Base-by-base conservation (phyloP, 1,139 yeast species). In the Blastobotrys raffinosifermentans region DNA sequence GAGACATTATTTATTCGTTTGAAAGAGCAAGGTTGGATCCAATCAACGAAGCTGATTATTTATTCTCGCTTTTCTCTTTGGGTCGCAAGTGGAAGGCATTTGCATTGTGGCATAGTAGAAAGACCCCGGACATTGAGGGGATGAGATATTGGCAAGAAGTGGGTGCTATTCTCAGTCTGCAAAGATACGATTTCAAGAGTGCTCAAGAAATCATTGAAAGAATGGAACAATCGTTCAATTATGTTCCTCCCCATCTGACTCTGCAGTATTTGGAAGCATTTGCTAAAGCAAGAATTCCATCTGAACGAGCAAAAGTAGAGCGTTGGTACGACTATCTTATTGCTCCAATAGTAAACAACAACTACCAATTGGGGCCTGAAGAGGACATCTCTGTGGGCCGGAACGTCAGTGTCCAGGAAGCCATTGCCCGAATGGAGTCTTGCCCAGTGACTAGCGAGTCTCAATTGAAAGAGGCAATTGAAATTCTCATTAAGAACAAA, bases 11-110 rank as follows among this genome's bases (percentile, higher is more conserved):
- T 3, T 61, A 61, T 40, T 44, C 57, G 3, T 54, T 49, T 19
- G 50, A 50, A 19, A 38, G 40, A 7, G 59, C 55, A 10, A 46
- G 66, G 26, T 46, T 61, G 32, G 66, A 60, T 39, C 63, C 64
- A 2, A 49, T 56, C 36, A 61, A 61, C 35, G 66, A 61, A 38
- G 57, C 58, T 5, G 62, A 57, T 35, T 61, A 54, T 34, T 39
- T 61, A 23, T 60, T 59, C 33, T 43, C 63, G 1, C 33, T 61
- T 22, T 49, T 50, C 7, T 39, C 43, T 2, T 31, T 39, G n/a
- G 52, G 53, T 1, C 41, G 54, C 19, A 40, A 45, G 13, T 41
- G 33, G 21, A 38, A 40, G 26, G 66, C 63, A 1, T 35, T 60
- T 7, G 27, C 40, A 17, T 41, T 55, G 15, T 61, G 66, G 66